Percentiles rank a stretch among this genome's conserved stretches.
These are phyloP conservation scores for Acmispon strigosus DNA, from an alignment of 306 rosid genomes.

Conservation along the genomic window DNA sequence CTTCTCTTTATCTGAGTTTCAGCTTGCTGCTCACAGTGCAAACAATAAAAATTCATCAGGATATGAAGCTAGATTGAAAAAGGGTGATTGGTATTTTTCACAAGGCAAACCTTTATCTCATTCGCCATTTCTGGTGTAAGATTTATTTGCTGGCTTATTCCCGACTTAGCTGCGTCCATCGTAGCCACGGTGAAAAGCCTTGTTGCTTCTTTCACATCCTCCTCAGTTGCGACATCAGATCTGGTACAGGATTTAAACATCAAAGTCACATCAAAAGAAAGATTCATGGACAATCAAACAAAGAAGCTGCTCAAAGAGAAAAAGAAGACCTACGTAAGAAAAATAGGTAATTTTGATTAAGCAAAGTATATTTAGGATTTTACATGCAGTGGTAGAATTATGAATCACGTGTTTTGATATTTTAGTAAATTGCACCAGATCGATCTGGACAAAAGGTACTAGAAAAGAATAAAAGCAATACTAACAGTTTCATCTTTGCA, in stretches of 20 bases:
- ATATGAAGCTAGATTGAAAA: slow-evolving; percentile 2
- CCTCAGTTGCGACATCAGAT: slow-evolving; percentile 74
- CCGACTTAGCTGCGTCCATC: slow-evolving; percentile 95
- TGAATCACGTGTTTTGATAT: not conserved
- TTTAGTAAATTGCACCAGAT: not conserved
- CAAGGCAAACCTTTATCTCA: slow-evolving; percentile 75
- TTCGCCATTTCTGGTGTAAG: slow-evolving; percentile 81
- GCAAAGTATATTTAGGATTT: not conserved
- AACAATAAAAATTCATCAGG: not conserved
- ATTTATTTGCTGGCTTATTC: slow-evolving; percentile 82
- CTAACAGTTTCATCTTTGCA: slow-evolving; percentile 96
- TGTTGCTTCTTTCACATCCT: slow-evolving; percentile 80
- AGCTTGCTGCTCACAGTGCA: slow-evolving; percentile 72
- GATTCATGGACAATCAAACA: slow-evolving; percentile 8
- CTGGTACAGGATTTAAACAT: slow-evolving; percentile 34
- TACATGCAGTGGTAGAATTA: not conserved
- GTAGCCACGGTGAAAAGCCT: slow-evolving; percentile 87
- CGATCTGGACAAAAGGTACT: not conserved
- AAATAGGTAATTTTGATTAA: not conserved
- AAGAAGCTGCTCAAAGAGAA: not conserved
- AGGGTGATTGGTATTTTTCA: not conserved
- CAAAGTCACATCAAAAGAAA: not conserved
- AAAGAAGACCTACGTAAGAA: not conserved
- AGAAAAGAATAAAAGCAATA: slow-evolving; percentile 12
- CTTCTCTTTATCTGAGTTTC: slow-evolving; percentile 97